Evolutionary conservation across 2,329 filamentous ascomycete species (phyloP).

Genomic region (Cryphonectria naterciae): DNA sequence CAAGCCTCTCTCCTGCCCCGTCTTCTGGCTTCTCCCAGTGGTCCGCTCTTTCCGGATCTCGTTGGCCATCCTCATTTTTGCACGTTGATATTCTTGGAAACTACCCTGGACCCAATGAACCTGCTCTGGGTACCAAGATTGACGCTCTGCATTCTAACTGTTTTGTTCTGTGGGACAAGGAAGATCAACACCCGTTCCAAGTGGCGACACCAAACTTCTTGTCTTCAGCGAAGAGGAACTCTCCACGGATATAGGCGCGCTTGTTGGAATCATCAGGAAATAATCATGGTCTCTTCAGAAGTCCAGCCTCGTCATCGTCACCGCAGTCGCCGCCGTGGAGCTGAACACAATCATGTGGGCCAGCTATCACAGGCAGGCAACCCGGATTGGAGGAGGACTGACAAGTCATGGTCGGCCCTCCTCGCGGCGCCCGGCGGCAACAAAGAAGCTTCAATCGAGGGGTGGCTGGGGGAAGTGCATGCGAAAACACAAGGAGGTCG

Average conservation of each 20-base stretch:
- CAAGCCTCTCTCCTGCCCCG: neutral
- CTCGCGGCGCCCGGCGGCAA: neutral
- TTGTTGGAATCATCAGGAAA: neutral
- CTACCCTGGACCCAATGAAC: neutral
- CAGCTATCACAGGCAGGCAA: neutral
- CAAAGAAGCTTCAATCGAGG: slow-evolving; percentile 12
- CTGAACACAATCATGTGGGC: slow-evolving; percentile 1
- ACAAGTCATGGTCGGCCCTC: neutral
- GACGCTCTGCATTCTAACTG: neutral
- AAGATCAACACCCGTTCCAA: neutral
- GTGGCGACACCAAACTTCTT: neutral
- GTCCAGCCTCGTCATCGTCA: neutral
- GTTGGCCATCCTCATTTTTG: neutral
- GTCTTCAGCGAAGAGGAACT: neutral
- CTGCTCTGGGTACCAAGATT: neutral
- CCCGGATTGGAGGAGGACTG: neutral
- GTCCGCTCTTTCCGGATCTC: neutral
- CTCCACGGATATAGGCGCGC: neutral
- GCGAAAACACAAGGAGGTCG: neutral
- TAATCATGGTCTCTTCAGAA: slow-evolving; percentile 12
- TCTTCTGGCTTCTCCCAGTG: neutral
- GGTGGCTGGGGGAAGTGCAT: slow-evolving; percentile 20
- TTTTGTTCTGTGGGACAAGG: neutral
- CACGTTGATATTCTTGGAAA: neutral
- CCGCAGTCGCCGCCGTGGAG: neutral